Percentiles rank a stretch among this genome's conserved stretches.
These are phyloP conservation scores for Nicotiana rustica DNA, from an alignment of 305 asterid species.

Conservation along the genomic window DNA sequence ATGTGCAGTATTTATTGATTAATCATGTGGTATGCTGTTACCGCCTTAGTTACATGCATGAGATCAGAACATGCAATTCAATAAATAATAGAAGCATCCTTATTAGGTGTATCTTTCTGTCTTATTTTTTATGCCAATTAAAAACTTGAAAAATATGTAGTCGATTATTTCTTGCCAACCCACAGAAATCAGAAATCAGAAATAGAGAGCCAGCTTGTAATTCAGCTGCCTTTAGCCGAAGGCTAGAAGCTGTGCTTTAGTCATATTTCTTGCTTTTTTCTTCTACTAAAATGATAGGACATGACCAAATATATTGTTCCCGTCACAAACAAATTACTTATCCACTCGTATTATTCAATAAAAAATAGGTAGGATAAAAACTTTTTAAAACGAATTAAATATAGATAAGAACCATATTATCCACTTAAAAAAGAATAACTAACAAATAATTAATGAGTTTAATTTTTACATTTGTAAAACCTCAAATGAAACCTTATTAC, in stretches of 20 bases:
- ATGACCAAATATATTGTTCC: too few species aligned
- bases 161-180: constrained; percentile 35
- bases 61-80: constrained; percentile 28
- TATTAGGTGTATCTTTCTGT: constrained; percentile 46
- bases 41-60: background rate
- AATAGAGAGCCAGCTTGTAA: constrained; percentile 39
- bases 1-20: constrained; percentile 16
- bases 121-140: background rate
- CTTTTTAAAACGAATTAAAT: too few species aligned
- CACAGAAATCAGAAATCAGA: constrained; percentile 25
- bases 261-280: background rate
- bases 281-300: background rate
- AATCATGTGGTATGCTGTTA: constrained; percentile 43
- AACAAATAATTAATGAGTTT: too few species aligned
- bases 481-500: too few species aligned
- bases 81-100: constrained; percentile 37
- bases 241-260: background rate
- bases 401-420: too few species aligned
- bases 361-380: too few species aligned
- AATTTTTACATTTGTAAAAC: too few species aligned
- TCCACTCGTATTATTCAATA: too few species aligned
- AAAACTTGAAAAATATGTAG: background rate
- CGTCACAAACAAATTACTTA: too few species aligned
- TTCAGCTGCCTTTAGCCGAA: constrained; percentile 25
- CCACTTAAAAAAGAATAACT: too few species aligned